A percentile compares a stretch with the other conserved stretches of the same genome.
phyloP scores from a whole-genome alignment of 495 filamentous ascomycete genomes.

The Evansstolkia leycettana region DNA sequence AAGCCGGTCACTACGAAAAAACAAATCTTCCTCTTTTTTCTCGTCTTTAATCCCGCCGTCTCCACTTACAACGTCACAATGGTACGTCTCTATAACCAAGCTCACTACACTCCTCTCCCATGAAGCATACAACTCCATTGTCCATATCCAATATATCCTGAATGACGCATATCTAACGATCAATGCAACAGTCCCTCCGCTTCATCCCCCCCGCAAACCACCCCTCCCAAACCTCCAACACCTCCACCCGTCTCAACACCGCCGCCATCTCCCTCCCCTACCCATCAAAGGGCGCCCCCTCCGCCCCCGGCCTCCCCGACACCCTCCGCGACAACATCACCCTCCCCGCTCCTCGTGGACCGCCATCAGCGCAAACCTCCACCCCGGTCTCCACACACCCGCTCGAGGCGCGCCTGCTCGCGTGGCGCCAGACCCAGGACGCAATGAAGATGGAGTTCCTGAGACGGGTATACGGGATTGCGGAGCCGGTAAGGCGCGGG shows the following conservation, averaged over 20 bases:
- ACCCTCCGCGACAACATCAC: slow-evolving; percentile 73
- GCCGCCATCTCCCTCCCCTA: slow-evolving; percentile 19
- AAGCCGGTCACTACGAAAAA: too few relatives aligned
- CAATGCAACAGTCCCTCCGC: slow-evolving; percentile 62
- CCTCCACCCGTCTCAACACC: slow-evolving; percentile 29
- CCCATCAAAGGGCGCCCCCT: slow-evolving; percentile 58
- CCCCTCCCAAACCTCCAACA: slow-evolving; percentile 44
- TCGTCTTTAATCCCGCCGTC: neutral
- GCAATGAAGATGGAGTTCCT: slow-evolving; percentile 74
- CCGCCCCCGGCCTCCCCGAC: slow-evolving; percentile 84
- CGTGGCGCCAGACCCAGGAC: slow-evolving; percentile 80
- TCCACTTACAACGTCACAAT: slow-evolving; percentile 1
- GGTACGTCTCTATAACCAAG: neutral
- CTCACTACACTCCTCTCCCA: too few relatives aligned
- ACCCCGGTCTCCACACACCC: slow-evolving; percentile 60
- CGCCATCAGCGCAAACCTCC: slow-evolving; percentile 30
- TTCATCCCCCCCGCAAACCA: slow-evolving; percentile 58
- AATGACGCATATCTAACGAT: too few relatives aligned
- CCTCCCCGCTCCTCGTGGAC: slow-evolving; percentile 30
- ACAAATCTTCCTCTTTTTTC: too few relatives aligned
- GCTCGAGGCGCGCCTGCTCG: slow-evolving; percentile 74
- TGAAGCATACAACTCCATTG: neutral
- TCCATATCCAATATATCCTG: too few relatives aligned
- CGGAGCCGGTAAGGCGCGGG: slow-evolving; percentile 82
- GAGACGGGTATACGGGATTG: slow-evolving; percentile 76